Conservation (phyloP, 805 yeast genomes). For the Candida adriatica region DNA sequence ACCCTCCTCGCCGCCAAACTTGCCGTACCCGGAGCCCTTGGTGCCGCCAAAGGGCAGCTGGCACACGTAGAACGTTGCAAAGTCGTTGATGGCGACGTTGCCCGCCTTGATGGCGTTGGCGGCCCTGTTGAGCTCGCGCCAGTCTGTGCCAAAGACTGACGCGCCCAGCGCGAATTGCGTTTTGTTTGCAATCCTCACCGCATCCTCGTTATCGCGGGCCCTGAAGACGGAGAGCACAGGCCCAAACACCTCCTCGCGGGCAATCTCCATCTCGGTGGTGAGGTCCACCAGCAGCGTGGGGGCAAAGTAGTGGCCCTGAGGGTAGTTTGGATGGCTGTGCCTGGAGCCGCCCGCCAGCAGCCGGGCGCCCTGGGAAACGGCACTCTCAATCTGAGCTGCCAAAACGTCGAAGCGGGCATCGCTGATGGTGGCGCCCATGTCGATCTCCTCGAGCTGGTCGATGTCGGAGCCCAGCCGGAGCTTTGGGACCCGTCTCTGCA, state of each 20-base stretch:
- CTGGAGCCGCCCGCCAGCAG: conserved; percentile 76
- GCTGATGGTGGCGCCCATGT: conserved; percentile 94
- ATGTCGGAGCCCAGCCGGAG: conserved; percentile 85
- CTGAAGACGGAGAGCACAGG: conserved; percentile 79
- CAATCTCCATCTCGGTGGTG: conserved; percentile 66
- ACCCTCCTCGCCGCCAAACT: conserved; percentile 98
- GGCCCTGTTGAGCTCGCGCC: conserved; percentile 49
- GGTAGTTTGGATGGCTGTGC: conserved; percentile 82
- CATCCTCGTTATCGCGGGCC: conserved; percentile 60
- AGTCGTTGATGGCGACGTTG: conserved; percentile 94
- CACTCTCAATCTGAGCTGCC: conserved; percentile 62
- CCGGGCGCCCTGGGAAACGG: conserved; percentile 76
- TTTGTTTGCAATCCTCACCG: conserved; percentile 71
- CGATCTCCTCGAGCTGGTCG: conserved; percentile 85
- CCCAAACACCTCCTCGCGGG: conserved; percentile 90
- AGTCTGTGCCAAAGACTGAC: conserved; percentile 73
- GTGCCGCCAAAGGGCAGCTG: conserved; percentile 97
- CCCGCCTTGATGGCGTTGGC: conserved; percentile 70
- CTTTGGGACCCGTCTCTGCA: conserved; percentile 49
- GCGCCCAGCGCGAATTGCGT: conserved; percentile 90
- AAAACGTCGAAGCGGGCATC: conserved; percentile 64
- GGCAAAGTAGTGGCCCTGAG: conserved; percentile 88
- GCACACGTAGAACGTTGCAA: conserved; percentile 92
- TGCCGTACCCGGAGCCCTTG: conserved; percentile 91
- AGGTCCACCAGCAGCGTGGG: conserved; percentile 89